phyloP scores from a whole-genome alignment of 495 filamentous ascomycete genomes.

The Hypoxylon crocopeplum region DNA sequence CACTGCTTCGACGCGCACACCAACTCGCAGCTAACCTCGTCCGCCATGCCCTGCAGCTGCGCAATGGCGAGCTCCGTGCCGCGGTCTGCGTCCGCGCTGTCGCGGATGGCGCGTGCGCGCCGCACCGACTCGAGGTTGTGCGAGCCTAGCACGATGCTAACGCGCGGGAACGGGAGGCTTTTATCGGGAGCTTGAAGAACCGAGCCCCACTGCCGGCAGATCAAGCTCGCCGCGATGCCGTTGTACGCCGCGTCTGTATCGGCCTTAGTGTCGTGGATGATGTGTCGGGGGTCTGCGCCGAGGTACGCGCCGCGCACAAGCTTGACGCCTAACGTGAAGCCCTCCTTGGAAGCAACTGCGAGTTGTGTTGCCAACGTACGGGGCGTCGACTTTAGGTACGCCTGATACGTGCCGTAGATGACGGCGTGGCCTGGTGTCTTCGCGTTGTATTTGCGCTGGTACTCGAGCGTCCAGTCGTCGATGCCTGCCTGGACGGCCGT shows the following conservation, averaged over 20 bases:
- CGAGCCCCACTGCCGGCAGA: constrained; percentile 54
- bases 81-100: constrained; percentile 46
- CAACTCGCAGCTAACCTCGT: constrained; percentile 87
- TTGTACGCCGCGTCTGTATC: constrained; percentile 67
- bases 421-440: constrained; percentile 55
- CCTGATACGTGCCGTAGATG: constrained; percentile 78
- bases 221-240: constrained; percentile 45
- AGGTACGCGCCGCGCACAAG: constrained; percentile 93
- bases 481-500: constrained; percentile 80
- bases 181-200: constrained; percentile 49
- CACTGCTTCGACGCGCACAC: constrained; percentile 59
- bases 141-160: constrained; percentile 82
- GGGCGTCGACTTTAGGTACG: constrained; percentile 79
- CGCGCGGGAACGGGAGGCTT: constrained; percentile 61
- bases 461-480: constrained; percentile 80
- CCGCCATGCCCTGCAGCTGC: constrained; percentile 96
- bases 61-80: constrained; percentile 77
- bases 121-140: constrained; percentile 87
- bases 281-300: constrained; percentile 74
- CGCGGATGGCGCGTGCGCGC: constrained; percentile 63
- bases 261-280: constrained; percentile 81
- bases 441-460: constrained; percentile 77
- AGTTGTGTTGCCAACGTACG: constrained; percentile 71
- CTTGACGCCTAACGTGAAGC: constrained; percentile 86
- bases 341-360: constrained; percentile 65